Percentiles rank a stretch among this genome's conserved stretches.
Conservation (phyloP, 331 rosid genomes). For the Cucumis variabilis region DNA sequence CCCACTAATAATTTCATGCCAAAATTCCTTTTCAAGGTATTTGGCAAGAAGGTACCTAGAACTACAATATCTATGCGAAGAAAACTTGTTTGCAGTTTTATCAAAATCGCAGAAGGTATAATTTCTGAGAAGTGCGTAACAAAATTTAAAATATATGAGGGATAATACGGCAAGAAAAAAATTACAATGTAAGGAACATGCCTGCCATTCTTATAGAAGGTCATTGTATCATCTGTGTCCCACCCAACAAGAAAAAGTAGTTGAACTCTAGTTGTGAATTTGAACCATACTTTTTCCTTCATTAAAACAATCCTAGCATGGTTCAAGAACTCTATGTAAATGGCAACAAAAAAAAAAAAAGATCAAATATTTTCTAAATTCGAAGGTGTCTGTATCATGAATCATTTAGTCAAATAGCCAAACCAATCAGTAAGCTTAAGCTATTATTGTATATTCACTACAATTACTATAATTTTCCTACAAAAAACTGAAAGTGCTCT, state of each 20-base stretch:
- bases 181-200: conserved; percentile 36
- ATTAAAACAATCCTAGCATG: conserved; percentile 69
- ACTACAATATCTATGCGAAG: conserved; percentile 84
- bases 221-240: conserved; percentile 91
- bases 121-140: conserved; percentile 61
- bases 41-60: conserved; percentile 79
- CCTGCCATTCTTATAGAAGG: conserved; percentile 98
- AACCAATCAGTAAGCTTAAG: background rate
- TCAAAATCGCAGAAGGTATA: conserved; percentile 89
- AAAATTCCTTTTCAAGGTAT: conserved; percentile 92
- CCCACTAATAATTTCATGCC: conserved; percentile 95
- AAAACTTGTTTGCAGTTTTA: conserved; percentile 97
- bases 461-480: background rate
- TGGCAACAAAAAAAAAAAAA: background rate
- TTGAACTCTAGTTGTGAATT: conserved; percentile 96
- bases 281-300: conserved; percentile 92
- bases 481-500: background rate
- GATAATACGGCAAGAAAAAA: conserved; percentile 24
- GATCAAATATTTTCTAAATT: background rate
- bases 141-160: conserved; percentile 42
- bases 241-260: conserved; percentile 98
- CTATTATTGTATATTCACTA: background rate
- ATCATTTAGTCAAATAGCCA: background rate
- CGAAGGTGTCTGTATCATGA: background rate
- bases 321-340: background rate